Evolutionary conservation across 345 rosid genomes (phyloP).

Genomic region (Eutrema heterophyllum): DNA sequence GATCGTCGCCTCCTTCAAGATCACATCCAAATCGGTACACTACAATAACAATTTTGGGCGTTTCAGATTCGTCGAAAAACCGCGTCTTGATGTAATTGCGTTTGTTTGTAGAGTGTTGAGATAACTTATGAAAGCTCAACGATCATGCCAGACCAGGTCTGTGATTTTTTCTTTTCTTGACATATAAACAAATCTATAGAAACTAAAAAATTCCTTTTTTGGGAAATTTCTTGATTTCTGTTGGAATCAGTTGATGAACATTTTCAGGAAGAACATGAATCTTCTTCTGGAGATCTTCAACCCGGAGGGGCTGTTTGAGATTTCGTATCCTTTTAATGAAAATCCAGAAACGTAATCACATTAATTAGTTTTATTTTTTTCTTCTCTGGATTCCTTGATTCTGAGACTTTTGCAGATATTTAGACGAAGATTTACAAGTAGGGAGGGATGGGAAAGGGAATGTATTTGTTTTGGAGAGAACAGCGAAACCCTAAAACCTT

Average conservation of each 20-base stretch:
- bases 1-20: conserved; percentile 70
- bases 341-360: neutral
- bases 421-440: conserved; percentile 64
- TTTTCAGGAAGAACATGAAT: conserved; percentile 63
- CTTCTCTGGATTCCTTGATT: conserved; percentile 33
- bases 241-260: conserved; percentile 62
- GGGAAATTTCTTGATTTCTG: neutral
- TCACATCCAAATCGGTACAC: conserved; percentile 59
- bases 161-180: neutral
- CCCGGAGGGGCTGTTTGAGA: conserved; percentile 83
- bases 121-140: conserved; percentile 62
- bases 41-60: neutral
- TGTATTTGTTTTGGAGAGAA: conserved; percentile 66
- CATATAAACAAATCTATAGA: neutral
- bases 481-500: conserved; percentile 28
- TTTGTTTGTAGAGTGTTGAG: conserved; percentile 57
- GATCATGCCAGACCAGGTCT: conserved; percentile 74
- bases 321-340: conserved; percentile 60
- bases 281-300: conserved; percentile 69
- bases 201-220: neutral
- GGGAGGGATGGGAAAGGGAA: conserved; percentile 86
- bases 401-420: conserved; percentile 43
- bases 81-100: neutral
- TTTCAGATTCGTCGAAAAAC: neutral
- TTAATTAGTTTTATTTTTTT: neutral